Base-by-base conservation (phyloP, 2,329 filamentous ascomycete genomes). In the Alternaria rosae region DNA sequence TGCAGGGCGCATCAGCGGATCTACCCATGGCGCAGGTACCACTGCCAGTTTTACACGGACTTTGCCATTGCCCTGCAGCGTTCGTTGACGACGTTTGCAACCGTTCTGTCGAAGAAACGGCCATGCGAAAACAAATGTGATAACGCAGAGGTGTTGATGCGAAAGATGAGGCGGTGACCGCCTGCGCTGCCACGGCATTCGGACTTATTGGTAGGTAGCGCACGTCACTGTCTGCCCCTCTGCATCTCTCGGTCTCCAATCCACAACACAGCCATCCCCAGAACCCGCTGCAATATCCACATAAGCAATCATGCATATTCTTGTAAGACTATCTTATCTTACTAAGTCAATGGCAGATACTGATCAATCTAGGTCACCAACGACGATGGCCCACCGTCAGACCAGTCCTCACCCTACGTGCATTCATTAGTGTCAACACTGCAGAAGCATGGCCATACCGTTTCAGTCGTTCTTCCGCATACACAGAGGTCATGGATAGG, bases 401-500 rank as follows among this genome's bases (percentile, higher is more conserved):
- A 80, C 59, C 76, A 82, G 55, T 82, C 82, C 35, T 84, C 82
- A 1, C 83, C 83, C 6, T 85, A 85, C 65, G 78, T 85, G 54
- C 80, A 84, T 57, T 81, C 82, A 35, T 66, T 79, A 38, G 81
- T 85, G 17, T 76, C 79, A 20, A 77, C 79, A 12, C 78, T 85
- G 25, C 82, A 84, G 70, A 80, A 84, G 59, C 88, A 90, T 30
- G 93, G 93, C 8, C 94, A 97, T 80, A 85, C 83, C n/a, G 92
- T 98, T 63, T 97, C 93, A 8, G 94, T 99, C 52, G 91, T 95
- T 66, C 87, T 99, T 13, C 95, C 95, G 2, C 88, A 97, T 78
- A 90, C 90, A 7, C 95, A 99, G 82, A 89, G 94, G 65, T 97
- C 93, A 59, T 99, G 95, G 95, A 98, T 99, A 74, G 94, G 94